A percentile compares a stretch with the other conserved stretches of the same genome.
phyloP scores from a whole-genome alignment of 306 rosid species.

The Rosa rugosa region DNA sequence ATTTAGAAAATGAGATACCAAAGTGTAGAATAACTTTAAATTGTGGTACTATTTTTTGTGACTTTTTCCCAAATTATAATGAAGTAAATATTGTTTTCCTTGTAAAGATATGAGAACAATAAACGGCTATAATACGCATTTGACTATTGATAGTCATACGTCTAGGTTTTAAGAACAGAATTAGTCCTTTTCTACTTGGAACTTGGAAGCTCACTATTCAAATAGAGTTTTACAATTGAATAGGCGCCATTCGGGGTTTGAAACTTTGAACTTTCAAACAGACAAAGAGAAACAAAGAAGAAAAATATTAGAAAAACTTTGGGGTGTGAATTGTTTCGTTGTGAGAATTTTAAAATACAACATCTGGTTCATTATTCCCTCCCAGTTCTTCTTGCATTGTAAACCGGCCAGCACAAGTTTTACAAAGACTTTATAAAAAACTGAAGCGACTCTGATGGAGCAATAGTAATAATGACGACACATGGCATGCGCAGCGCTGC shows the following conservation, averaged over 20 bases:
- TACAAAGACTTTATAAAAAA: not conserved
- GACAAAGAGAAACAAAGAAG: not conserved
- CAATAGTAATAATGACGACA: conserved; percentile 6
- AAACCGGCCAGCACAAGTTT: conserved; percentile 15
- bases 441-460: not conserved
- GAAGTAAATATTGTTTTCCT: not conserved
- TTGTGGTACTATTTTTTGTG: too few relatives aligned
- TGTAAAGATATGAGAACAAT: conserved; percentile 12
- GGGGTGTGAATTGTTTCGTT: not conserved
- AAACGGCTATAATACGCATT: not conserved
- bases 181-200: conserved; percentile 12
- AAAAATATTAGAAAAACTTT: not conserved
- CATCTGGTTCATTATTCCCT: not conserved
- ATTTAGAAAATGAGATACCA: too few relatives aligned
- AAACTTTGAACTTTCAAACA: conserved; percentile 4
- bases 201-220: conserved; percentile 5
- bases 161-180: not conserved
- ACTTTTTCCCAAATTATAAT: too few relatives aligned
- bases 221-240: not conserved
- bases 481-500: conserved; percentile 8
- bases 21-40: too few relatives aligned
- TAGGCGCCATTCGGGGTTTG: conserved; percentile 6
- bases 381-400: not conserved
- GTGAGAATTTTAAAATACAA: not conserved
- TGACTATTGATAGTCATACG: not conserved